Evolutionary conservation across 495 filamentous ascomycete genomes (phyloP).

Genomic region (Aspergillus affinis): DNA sequence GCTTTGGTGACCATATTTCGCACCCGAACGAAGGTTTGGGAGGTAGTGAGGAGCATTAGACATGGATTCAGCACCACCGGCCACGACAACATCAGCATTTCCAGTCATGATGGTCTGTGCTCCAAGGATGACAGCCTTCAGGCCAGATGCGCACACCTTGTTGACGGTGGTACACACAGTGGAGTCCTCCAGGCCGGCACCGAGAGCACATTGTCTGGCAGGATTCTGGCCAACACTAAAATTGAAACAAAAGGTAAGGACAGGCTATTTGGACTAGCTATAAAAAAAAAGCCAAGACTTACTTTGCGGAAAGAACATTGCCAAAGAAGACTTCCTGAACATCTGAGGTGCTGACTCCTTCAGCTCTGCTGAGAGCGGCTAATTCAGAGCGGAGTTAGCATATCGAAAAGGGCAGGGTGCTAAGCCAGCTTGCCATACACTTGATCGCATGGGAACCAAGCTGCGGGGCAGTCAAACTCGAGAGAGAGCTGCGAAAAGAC

Average conservation of each 20-base stretch:
- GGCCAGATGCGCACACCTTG: conserved; percentile 93
- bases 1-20: conserved; percentile 85
- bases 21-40: conserved; percentile 73
- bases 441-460: conserved; percentile 92
- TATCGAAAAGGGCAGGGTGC: not conserved
- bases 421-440: conserved; percentile 47
- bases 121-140: conserved; percentile 93
- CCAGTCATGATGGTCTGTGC: conserved; percentile 96
- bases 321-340: conserved; percentile 97
- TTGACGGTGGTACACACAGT: conserved; percentile 92
- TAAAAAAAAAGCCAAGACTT: conserved; percentile 31
- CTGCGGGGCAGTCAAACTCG: conserved; percentile 80
- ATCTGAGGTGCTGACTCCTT: conserved; percentile 77
- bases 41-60: conserved; percentile 97
- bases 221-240: conserved; percentile 92
- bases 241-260: conserved; percentile 4
- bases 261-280: not conserved
- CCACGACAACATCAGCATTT: conserved; percentile 84
- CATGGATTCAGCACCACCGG: conserved; percentile 96
- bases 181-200: conserved; percentile 74
- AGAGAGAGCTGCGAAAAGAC: conserved; percentile 62
- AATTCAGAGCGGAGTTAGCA: conserved; percentile 5
- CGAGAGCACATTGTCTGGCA: conserved; percentile 87
- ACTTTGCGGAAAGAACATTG: conserved; percentile 97
- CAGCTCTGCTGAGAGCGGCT: conserved; percentile 84